Evolutionary conservation across 768 basidiomycete species (phyloP).

Genomic region (Kwoniella dejecticola): DNA sequence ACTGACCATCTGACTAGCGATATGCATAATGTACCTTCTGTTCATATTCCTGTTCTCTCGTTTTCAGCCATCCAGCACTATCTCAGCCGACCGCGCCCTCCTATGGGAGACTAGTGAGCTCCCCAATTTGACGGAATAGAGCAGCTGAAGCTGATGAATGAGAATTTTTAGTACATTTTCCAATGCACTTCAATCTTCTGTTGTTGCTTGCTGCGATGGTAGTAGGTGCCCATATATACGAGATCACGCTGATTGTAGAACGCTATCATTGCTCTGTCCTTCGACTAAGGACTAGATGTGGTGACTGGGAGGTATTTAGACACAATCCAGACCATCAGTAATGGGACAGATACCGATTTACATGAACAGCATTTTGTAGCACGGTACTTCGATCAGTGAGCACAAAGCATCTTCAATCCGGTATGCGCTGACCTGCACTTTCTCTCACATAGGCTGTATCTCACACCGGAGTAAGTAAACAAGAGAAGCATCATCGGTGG

Average conservation of each 20-base stretch:
- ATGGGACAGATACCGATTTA: conserved; percentile 15
- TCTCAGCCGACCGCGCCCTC: conserved; percentile 11
- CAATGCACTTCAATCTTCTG: conserved; percentile 39
- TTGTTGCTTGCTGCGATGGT: conserved; percentile 42
- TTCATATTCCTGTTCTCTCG: conserved; percentile 39
- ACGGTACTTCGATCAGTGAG: conserved; percentile 8
- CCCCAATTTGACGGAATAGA: no score
- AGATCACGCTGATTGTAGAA: conserved; percentile 27
- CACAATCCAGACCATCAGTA: conserved; percentile 13
- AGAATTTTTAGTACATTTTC: conserved; percentile 30
- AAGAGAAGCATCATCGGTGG: background rate
- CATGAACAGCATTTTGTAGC: conserved; percentile 4
- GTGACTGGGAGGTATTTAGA: conserved; percentile 19
- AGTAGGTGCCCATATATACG: conserved; percentile 17
- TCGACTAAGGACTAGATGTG: conserved; percentile 26
- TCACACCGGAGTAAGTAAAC: conserved; percentile 23
- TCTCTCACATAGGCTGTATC: conserved; percentile 4
- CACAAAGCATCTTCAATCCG: no score
- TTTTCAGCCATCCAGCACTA: conserved; percentile 22
- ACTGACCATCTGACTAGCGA: conserved; percentile 19
- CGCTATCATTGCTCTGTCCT: conserved; percentile 32
- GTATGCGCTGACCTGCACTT: background rate
- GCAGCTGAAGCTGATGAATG: background rate
- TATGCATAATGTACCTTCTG: conserved; percentile 36
- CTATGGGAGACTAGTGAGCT: conserved; percentile 34